Base-by-base conservation (phyloP, 23 red algal genomes). In the Cyanidiococcus yangmingshanensis region DNA sequence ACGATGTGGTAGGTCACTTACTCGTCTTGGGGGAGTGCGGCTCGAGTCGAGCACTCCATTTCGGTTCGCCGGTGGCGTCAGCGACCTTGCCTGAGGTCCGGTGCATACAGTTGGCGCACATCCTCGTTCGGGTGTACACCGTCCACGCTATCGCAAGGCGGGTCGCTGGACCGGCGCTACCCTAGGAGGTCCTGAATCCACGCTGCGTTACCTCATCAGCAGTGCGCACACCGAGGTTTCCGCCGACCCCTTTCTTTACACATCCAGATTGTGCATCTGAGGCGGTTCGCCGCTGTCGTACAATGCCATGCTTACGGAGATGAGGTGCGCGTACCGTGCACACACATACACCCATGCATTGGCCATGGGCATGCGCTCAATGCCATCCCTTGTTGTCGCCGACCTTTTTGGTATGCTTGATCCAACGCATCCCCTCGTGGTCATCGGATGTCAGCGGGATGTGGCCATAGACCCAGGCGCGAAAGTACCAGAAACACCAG, bases 401-500 rank as follows among this genome's bases (percentile, higher is more conserved):
- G 7, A 35, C 32, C 16, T 7, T 35, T 12, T 7, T 17, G 16
- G 21, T 71, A 29, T 25, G 12, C 63, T 71, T 71, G 63, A 71
- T 25, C 63, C 63, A 71, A 29, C 63, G 63, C 63, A 71, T 71
- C 16, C 3, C n/a, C 63, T 71, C 63, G 27, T 71, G 63, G 63
- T 71, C 63, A 29, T 71, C 63, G 63, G 63, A 12, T 12, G n/a
- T 71, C 12, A 71, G 63, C 63, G 63, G 3, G 63, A 71, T 71
- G 63, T 71, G 63, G 7, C 63, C 63, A 35, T 71, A 71, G n/a
- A 71, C 63, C 63, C 63, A 71, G 63, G 63, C 63, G 63, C 63
- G 63, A 29, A 71, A 71, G 63, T 71, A 71, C 63, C 63, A 71
- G 32, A 71, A 71, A 29, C 63, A 71, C 63, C 63, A 71, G 63